Evolutionary conservation across 1,284 basidiomycete genomes (phyloP).

Genomic region (Naganishia sp.): DNA sequence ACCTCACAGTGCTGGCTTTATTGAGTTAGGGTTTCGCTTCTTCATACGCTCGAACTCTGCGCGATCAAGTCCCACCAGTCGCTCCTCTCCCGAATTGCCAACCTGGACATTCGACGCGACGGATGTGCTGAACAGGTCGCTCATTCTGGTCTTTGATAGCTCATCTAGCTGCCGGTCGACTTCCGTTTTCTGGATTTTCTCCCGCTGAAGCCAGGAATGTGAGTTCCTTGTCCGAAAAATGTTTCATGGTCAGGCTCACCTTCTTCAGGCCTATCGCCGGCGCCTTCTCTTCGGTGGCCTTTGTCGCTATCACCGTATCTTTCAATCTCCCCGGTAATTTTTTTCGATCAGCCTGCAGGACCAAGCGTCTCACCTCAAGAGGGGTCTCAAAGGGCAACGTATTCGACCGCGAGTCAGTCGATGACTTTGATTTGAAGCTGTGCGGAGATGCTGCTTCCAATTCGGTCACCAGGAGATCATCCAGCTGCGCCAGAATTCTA

Average conservation of each 20-base stretch:
- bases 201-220: not conserved
- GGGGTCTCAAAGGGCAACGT: too few species aligned
- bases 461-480: constrained; percentile 6
- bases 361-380: too few species aligned
- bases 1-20: too few species aligned
- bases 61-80: too few species aligned
- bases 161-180: constrained; percentile 1
- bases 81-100: too few species aligned
- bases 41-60: too few species aligned
- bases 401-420: not conserved
- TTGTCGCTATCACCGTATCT: too few species aligned
- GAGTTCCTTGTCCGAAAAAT: not conserved
- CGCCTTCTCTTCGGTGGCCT: too few species aligned
- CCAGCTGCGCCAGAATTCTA: constrained; percentile 11
- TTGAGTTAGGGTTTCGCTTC: too few species aligned
- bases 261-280: not conserved
- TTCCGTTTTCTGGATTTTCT: not conserved
- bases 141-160: constrained; percentile 12
- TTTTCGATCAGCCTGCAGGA: too few species aligned
- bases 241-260: too few species aligned
- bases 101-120: not conserved
- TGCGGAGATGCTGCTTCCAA: not conserved
- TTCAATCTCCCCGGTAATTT: too few species aligned
- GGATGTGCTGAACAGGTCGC: constrained; percentile 7
- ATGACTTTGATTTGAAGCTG: not conserved